These are phyloP conservation scores for Linnemannia schmuckeri DNA, from an alignment of 192 early-diverging fungal species.

Conservation along the genomic window DNA sequence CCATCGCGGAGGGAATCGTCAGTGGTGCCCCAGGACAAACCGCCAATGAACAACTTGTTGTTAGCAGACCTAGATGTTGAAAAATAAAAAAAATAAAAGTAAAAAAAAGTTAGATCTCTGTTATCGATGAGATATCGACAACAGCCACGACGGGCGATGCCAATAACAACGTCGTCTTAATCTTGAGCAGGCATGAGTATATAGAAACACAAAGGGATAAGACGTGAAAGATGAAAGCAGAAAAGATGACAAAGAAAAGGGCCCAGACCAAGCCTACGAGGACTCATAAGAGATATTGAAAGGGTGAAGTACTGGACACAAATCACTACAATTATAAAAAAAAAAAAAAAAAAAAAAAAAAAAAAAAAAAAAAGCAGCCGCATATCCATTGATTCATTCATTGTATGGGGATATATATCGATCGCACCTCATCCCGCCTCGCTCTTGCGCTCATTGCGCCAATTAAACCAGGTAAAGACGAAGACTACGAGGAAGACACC, in stretches of 20 bases:
- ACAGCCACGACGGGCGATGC: too few species aligned
- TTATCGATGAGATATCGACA: not conserved
- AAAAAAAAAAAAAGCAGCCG: not conserved
- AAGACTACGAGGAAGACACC: not conserved
- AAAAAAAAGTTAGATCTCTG: not conserved
- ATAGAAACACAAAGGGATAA: too few species aligned
- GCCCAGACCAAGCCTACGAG: too few species aligned
- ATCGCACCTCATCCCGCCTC: not conserved
- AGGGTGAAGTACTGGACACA: too few species aligned
- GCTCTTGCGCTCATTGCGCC: not conserved
- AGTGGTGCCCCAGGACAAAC: conserved; percentile 75
- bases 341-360: not conserved
- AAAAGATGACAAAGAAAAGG: too few species aligned
- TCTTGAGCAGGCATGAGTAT: too few species aligned
- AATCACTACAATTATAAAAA: too few species aligned
- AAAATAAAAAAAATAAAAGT: not conserved
- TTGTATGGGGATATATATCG: not conserved
- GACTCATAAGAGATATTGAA: too few species aligned
- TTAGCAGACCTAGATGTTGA: conserved; percentile 15
- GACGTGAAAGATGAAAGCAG: too few species aligned
- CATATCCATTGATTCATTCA: not conserved
- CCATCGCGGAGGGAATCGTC: conserved; percentile 68
- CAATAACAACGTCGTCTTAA: too few species aligned
- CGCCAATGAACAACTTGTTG: conserved; percentile 76
- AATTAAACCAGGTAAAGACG: not conserved